Conservation (phyloP, 2,329 filamentous ascomycete genomes). For the Colletotrichum tropicale region DNA sequence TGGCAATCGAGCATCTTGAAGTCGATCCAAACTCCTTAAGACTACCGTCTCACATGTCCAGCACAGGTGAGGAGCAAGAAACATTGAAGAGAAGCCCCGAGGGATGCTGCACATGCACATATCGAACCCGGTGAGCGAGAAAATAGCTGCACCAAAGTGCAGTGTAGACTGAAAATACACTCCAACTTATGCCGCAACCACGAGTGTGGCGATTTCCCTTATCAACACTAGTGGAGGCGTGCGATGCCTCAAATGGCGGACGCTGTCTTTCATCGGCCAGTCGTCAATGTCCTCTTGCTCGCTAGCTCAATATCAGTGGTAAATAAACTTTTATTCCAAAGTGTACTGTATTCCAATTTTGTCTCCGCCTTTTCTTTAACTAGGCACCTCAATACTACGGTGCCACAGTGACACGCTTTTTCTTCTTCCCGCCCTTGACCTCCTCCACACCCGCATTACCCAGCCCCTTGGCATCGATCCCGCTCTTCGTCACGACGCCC, state of each 20-base stretch:
- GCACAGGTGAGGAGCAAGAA: too few relatives aligned
- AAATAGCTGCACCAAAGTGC: background rate
- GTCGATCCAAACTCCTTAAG: too few relatives aligned
- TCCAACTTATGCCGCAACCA: background rate
- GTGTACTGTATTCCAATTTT: background rate
- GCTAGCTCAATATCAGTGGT: background rate
- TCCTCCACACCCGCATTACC: slow-evolving; percentile 17
- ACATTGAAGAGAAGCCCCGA: background rate
- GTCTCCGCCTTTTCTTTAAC: background rate
- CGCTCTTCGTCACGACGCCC: slow-evolving; percentile 37
- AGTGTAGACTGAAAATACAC: background rate
- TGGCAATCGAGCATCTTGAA: too few relatives aligned
- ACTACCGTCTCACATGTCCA: too few relatives aligned
- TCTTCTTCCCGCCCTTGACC: slow-evolving; percentile 14
- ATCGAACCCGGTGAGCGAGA: background rate
- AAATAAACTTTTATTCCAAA: background rate
- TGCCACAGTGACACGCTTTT: slow-evolving; percentile 17
- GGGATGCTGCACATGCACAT: background rate
- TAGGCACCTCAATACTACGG: background rate
- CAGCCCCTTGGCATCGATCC: slow-evolving; percentile 21
- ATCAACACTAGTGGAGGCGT: background rate
- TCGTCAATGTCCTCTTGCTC: background rate
- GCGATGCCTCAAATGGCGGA: too few relatives aligned
- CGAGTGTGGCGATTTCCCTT: background rate
- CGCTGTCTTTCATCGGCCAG: too few relatives aligned